Base-by-base conservation (phyloP, 257 asterid genomes). In the Petunia axillaris region DNA sequence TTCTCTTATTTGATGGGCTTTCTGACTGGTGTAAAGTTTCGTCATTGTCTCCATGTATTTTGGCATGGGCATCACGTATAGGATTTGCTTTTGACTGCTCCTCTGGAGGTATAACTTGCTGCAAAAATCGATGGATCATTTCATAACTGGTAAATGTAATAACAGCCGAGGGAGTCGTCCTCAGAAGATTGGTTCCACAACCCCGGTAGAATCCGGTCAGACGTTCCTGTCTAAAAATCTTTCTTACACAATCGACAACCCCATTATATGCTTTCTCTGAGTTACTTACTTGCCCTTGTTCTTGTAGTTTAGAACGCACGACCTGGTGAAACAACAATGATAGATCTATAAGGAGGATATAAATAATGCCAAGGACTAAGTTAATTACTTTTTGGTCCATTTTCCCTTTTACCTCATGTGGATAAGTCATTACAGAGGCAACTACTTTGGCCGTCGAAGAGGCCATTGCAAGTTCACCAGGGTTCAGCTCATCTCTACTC, bases 151-250 rank as follows among this genome's bases (percentile, higher is more conserved):
- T 94, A 75, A 96, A 96, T 50, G 99, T 96, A 78, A 96, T 94
- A 41, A 92, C 92, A 59, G 98, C 97, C 67, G 98, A 91, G 38
- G 99, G 99, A 44, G 97, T 96, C 50, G 99, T 96, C 81, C 99
- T 82, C 76, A 96, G 58, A 82, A 96, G 97, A 90, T 96, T 96
- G 53, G 98, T 94, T 60, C 90, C 99, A 83, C 99, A 96, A 35
- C 99, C 99, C 1, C 99, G 96, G 75, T 96, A 96, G 80, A 96
- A 94, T 36, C 98, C 99, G 0, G 86, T 82, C 13, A 88, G 76
- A 35, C 99, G 97, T 77, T 96, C 99, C 78, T 88, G 90, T 78
- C 46, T 66, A 70, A 88, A 84, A 14, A 94, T 89, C 83, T 91
- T 87, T 70, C 89, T 92, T 11, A 94, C 83, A 88, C 98, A 94